Evolutionary conservation across 345 rosid species (phyloP), one percentile per base, ranked within the genome.

Genomic region (Arabis hirsuta): DNA sequence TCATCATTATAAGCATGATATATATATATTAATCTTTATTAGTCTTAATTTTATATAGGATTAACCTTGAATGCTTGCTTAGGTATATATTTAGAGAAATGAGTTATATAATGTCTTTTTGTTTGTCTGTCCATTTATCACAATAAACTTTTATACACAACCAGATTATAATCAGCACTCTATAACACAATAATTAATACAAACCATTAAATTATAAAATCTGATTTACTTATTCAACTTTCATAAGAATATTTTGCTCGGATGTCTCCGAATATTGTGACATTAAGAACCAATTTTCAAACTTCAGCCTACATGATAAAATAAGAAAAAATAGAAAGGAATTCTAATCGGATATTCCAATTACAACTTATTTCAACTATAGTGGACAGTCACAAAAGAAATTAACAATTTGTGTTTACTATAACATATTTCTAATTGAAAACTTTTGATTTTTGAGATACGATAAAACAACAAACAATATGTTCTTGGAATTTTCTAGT

Each of bases 1-100:
- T 67, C 62, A 67, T 67, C 73, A 74, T 59, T 59, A 59, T 74
- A 52, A 67, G 50, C 68, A 67, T 74, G 50, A 67, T 67, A 22
- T 58, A 67, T 67, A 22, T 58, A 9, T 44, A 9, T 32, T 51
- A 27, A 13, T 51, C 0, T 22, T 38, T 3, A 38, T 20, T 9
- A n/a, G n/a, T n/a, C 9, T 4, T 41, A 9, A 5, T 32, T 32
- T 32, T 32, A 27, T 27, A 27, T 27, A 27, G 4, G 4, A 27
- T 27, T 4, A 3, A 7, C n/a, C 29, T 54, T 24, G 29, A 3
- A 54, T 54, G 19, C 58, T n/a, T 54, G 19, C 58, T n/a, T 29
- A 3, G 32, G 26, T 52, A 52, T 24, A 12, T 22, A 51, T 52
- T 24, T 11, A 24, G 5, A 47, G 6, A 45, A 45, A 50, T 20